Conservation (phyloP, 1,139 yeast species). For the Hyphopichia pseudoburtonii region DNA sequence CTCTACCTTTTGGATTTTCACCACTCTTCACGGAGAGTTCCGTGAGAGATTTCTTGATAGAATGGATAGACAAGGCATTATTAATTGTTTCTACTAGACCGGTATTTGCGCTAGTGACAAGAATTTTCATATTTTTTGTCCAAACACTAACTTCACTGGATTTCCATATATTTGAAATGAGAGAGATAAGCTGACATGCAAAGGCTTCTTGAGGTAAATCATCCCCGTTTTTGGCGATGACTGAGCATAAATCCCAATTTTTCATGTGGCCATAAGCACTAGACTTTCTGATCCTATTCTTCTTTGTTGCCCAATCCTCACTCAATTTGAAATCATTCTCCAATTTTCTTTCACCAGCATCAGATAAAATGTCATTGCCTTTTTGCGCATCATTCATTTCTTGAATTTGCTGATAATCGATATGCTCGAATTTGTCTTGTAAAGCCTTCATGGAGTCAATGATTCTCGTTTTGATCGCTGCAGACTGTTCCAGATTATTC, state of each 20-base stretch:
- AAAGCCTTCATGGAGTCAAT: slow-evolving; percentile 86
- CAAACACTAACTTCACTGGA: slow-evolving; percentile 66
- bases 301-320: slow-evolving; percentile 89
- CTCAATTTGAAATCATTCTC: slow-evolving; percentile 91
- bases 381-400: slow-evolving; percentile 40
- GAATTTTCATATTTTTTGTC: slow-evolving; percentile 90
- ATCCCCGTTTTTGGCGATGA: slow-evolving; percentile 93
- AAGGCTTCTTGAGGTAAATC: slow-evolving; percentile 96
- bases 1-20: slow-evolving; percentile 63
- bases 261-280: slow-evolving; percentile 82
- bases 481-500: slow-evolving; percentile 69
- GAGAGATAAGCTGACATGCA: slow-evolving; percentile 89
- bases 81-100: slow-evolving; percentile 96
- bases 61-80: slow-evolving; percentile 88
- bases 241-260: slow-evolving; percentile 94
- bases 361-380: slow-evolving; percentile 18
- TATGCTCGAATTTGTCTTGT: slow-evolving; percentile 60
- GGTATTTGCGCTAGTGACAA: slow-evolving; percentile 85
- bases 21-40: slow-evolving; percentile 67
- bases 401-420: slow-evolving; percentile 51
- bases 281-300: slow-evolving; percentile 70
- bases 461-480: slow-evolving; percentile 72
- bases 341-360: slow-evolving; percentile 86
- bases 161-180: slow-evolving; percentile 84
- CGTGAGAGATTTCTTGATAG: slow-evolving; percentile 88